Percentiles rank a stretch among this genome's conserved stretches.
These are phyloP conservation scores for Coemansia asiatica DNA, from an alignment of 192 early-diverging fungal genomes.

Conservation along the genomic window DNA sequence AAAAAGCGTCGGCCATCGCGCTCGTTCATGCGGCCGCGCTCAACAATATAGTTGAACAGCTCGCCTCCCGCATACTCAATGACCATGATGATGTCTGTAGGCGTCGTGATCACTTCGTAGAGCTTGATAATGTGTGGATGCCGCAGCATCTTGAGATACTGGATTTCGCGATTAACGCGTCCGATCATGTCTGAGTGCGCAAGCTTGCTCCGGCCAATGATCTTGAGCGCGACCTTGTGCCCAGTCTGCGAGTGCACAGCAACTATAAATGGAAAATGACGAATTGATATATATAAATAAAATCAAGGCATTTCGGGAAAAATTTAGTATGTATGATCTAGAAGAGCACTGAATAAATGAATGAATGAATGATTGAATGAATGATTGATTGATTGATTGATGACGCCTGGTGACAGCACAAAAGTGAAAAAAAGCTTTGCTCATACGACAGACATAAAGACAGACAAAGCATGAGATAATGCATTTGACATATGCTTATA, in stretches of 20 bases:
- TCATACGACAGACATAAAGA: no score
- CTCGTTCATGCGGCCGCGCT: conserved; percentile 78
- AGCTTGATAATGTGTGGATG: conserved; percentile 99
- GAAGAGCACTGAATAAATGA: no score
- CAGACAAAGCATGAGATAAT: no score
- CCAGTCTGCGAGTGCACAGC: conserved; percentile 94
- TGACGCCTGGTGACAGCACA: no score
- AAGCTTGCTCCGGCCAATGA: conserved; percentile 90
- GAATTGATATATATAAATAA: no score
- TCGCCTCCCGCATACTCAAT: conserved; percentile 85
- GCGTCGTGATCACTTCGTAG: conserved; percentile 97
- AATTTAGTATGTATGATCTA: neutral
- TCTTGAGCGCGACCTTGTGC: conserved; percentile 95
- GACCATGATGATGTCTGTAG: conserved; percentile 97
- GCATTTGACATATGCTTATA: no score
- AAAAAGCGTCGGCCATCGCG: conserved; percentile 87
- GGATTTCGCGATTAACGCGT: conserved; percentile 95
- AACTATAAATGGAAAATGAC: no score
- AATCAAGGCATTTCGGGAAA: no score
- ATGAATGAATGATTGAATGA: neutral
- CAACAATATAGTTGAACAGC: conserved; percentile 84
- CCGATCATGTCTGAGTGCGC: conserved; percentile 94
- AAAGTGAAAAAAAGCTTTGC: no score
- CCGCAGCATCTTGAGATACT: conserved; percentile 88
- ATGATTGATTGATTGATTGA: no score